These are phyloP conservation scores for Cryphonectria naterciae DNA, from an alignment of 2,329 filamentous ascomycete genomes.

Conservation along the genomic window DNA sequence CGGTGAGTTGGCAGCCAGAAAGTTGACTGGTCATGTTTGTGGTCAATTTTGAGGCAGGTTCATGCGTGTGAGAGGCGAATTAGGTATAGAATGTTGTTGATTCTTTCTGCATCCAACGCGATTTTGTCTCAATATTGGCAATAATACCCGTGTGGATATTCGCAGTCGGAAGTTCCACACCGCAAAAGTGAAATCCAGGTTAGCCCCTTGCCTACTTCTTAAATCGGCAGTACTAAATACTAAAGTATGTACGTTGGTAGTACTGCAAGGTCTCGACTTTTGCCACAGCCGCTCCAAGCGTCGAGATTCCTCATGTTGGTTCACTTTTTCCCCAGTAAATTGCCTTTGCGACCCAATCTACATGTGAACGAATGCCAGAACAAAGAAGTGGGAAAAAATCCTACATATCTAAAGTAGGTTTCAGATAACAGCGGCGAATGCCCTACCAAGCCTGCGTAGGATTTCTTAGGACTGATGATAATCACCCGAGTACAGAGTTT, in stretches of 20 bases:
- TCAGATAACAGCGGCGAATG: background rate
- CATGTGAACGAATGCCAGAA: background rate
- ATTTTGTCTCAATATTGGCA: background rate
- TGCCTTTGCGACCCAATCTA: background rate
- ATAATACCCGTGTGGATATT: background rate
- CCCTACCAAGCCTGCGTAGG: background rate
- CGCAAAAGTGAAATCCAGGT: background rate
- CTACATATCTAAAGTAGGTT: background rate
- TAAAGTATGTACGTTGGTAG: background rate
- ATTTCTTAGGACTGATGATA: background rate
- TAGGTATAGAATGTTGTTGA: background rate
- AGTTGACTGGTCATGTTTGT: background rate
- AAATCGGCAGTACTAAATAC: background rate
- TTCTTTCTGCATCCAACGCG: background rate
- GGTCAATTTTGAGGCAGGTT: background rate
- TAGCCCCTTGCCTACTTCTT: background rate
- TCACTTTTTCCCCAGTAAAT: background rate
- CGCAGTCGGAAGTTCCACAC: background rate
- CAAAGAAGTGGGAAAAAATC: no score
- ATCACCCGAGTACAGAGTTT: background rate
- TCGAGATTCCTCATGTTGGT: background rate
- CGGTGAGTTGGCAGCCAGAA: background rate
- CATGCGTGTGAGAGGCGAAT: background rate
- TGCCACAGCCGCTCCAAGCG: background rate
- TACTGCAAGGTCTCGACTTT: background rate